Conservation (phyloP, 257 asterid genomes). For the Salvia hispanica region DNA sequence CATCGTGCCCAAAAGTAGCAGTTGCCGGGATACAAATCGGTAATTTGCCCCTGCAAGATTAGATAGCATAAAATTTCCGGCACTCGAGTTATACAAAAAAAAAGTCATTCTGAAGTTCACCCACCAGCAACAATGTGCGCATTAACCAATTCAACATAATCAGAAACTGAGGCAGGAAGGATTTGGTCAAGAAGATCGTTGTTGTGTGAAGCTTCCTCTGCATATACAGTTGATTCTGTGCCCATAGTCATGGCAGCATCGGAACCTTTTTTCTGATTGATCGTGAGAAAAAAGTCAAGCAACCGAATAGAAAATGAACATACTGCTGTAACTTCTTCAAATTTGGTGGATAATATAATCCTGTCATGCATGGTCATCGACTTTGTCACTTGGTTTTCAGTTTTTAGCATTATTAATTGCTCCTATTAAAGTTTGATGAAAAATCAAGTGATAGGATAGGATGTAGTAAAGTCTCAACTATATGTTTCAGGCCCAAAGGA, state of each 20-base stretch:
- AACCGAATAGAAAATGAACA: slow-evolving; percentile 9
- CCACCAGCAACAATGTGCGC: slow-evolving; percentile 82
- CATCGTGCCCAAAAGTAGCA: slow-evolving; percentile 79
- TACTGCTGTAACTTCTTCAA: slow-evolving; percentile 1
- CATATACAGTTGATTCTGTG: slow-evolving; percentile 87
- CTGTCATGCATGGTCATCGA: slow-evolving; percentile 1
- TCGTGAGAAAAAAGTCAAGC: slow-evolving; percentile 24
- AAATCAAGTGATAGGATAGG: slow-evolving; percentile 2
- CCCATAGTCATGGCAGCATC: slow-evolving; percentile 91
- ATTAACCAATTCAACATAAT: slow-evolving; percentile 75
- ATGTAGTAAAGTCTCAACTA: not conserved
- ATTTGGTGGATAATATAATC: not conserved
- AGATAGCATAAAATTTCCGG: slow-evolving; percentile 25
- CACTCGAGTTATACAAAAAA: slow-evolving; percentile 2
- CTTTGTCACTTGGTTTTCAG: slow-evolving; percentile 1
- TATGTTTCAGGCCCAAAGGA: not conserved
- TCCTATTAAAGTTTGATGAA: not conserved
- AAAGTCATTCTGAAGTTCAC: slow-evolving; percentile 36
- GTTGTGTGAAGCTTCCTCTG: slow-evolving; percentile 87
- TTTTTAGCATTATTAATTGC: not conserved
- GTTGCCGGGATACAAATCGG: slow-evolving; percentile 85
- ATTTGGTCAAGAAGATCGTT: slow-evolving; percentile 84
- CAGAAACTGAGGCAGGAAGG: slow-evolving; percentile 79
- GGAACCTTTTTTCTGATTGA: slow-evolving; percentile 82
- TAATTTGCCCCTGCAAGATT: slow-evolving; percentile 68